Evolutionary conservation across 768 basidiomycete genomes (phyloP).

Genomic region (Hydnomerulius pinastri): DNA sequence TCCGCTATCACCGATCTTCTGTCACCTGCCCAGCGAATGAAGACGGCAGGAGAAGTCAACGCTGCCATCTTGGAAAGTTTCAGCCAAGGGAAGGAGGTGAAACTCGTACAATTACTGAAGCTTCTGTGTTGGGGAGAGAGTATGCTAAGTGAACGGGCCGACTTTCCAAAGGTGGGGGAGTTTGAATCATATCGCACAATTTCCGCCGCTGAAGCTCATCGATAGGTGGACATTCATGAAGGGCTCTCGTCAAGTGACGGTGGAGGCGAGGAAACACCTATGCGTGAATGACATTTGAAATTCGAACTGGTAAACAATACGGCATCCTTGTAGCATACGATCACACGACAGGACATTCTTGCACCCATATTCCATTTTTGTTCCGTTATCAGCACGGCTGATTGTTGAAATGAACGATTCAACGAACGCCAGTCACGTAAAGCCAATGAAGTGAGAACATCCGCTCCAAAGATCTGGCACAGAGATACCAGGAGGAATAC

Average conservation of each 20-base stretch:
- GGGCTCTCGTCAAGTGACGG: constrained; percentile 15
- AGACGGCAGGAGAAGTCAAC: constrained; percentile 96
- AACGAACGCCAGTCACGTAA: neutral
- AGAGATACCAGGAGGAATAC: too few species aligned
- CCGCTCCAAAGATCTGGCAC: too few species aligned
- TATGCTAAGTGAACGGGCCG: constrained; percentile 72
- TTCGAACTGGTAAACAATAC: constrained; percentile 3
- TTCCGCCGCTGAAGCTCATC: constrained; percentile 24
- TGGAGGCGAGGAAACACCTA: constrained; percentile 18
- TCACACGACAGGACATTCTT: neutral
- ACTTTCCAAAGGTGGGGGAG: constrained; percentile 71
- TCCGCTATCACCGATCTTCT: constrained; percentile 79
- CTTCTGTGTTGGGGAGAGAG: constrained; percentile 88
- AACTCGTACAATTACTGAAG: constrained; percentile 79
- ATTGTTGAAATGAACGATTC: neutral
- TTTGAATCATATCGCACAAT: constrained; percentile 18
- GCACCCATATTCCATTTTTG: neutral
- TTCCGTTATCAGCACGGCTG: neutral
- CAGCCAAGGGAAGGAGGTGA: constrained; percentile 91
- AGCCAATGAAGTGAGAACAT: neutral
- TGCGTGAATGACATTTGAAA: constrained; percentile 26
- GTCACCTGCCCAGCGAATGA: constrained; percentile 84
- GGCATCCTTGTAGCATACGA: neutral
- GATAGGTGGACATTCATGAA: constrained; percentile 34
- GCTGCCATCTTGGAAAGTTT: constrained; percentile 91